Evolutionary conservation across 2,329 filamentous ascomycete genomes (phyloP), one percentile per base, ranked within the genome.

Genomic region (Gyromitra esculenta): DNA sequence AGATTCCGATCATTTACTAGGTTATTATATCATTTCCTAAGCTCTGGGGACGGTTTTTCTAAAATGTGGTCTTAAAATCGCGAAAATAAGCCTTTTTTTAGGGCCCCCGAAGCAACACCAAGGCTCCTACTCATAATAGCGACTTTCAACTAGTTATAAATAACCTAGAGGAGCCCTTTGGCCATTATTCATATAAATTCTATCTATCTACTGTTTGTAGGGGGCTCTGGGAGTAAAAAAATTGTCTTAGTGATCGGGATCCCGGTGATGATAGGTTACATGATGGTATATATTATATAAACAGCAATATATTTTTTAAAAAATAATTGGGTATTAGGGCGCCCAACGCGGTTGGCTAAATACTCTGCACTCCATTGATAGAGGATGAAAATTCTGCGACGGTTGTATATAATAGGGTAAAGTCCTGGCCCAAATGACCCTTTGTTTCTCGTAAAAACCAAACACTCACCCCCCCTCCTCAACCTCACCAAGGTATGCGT

Each of bases 401-500:
- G 18, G 15, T 25, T 37, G 48, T 31, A 31, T 31, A 31, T 50
- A 13, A 54, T 31, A 54, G 45, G 21, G 21, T 31, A 35, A 60
- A 35, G 25, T 54, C 18, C 8, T 54, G 50, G 5, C 9, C 4
- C 11, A 50, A 52, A 54, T 15, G 5, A 54, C 21, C 50, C 21
- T 54, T 21, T 31, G 25, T 31, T 54, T 54, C 9, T 54, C 43
- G 21, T 25, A 37, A 54, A 54, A 54, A 31, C 50, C 2, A 25
- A 31, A 37, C 54, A 7, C 13, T 57, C 54, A 57, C 11, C 31
- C 21, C 21, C 31, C 50, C 50, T 39, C 54, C 37, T 68, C 37
- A 6, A 50, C 35, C 50, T 75, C 65, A 21, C 62, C 50, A 4
- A 77, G 56, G 54, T 77, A 75, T n/a, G 90, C 90, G 77, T 90